Evolutionary conservation across 202 grass and related monocot genomes (phyloP), one percentile per base, ranked within the genome.

Genomic region (Hordeum pubiflorum): DNA sequence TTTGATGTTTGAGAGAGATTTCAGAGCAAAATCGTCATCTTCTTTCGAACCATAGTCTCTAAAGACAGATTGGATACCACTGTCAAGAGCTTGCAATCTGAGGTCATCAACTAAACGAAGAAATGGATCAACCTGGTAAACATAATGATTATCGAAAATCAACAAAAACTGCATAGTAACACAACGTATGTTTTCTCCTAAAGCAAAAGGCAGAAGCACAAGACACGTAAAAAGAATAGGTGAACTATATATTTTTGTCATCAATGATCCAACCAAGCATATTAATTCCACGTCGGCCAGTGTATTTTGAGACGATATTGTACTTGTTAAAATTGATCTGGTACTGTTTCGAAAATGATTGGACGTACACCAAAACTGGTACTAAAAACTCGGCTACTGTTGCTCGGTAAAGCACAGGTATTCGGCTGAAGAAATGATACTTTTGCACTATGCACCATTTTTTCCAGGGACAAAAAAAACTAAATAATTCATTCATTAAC

Each of bases 111-210:
- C 85, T 82, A 98, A 88, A 77, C 24, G 74, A 82, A 98, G 88
- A 87, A 93, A 98, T 64, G 92, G 95, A 86, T 98, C 95, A 68
- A 87, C 82, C 95, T 98, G 85, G 34, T 18, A 81, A 77, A 88
- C 69, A 73, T 39, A 78, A 81, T 24, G 21, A 12, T 43, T 39
- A 58, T 60, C 31, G 64, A 29, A 55, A 73, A 54, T 59, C 17
- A 75, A 41, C 69, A 71, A 23, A 50, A 41, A 78, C 60, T 72
- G 37, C 68, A 79, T 59, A 63, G 11, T 29, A 59, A 85, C 39
- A 79, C 23, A 58, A 46, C 15, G 73, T 38, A 75, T 82, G 72
- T 60, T 66, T 40, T 38, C 65, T 48, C 59, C 59, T 40, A 78
- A 77, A 78, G 22, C 11, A 40, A 80, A 76, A 76, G 21, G 17